Evolutionary conservation across 192 early-diverging fungal genomes (phyloP), one percentile per base, ranked within the genome.

Genomic region (Radiomyces spectabilis): DNA sequence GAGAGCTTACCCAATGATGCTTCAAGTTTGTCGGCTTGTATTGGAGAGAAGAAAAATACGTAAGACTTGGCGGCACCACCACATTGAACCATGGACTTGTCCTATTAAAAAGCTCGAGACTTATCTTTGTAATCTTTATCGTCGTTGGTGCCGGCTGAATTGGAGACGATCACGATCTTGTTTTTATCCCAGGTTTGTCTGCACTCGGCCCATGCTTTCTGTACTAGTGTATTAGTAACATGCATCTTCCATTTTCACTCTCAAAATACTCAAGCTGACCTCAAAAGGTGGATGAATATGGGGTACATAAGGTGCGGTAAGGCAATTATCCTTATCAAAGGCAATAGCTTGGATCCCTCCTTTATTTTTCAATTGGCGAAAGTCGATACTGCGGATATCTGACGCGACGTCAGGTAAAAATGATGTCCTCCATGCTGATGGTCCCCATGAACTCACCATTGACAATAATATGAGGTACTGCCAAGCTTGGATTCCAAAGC

Each of bases 241-340:
- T 4, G 25, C 5, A 22, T 22, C 10, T 8, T 26, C 8, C 8
- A 44, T 16, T 51, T 8, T 31, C 5, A 38, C 9, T 19, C 2
- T 27, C 21, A 5, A 25, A 13, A 41, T 5, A 2, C 19, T 27
- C 34, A 40, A 47, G 29, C 40, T 32, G 67, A 82, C 72, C 39
- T 73, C 37, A 65, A 94, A 92, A 0, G 81, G 76, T 2, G 84
- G 77, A 63, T 95, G 71, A 5, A 94, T 69, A 0, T 76, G 41
- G 29, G 74, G 53, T 18, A 68, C 69, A 55, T 95, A 98, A 3
- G 95, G 95, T 15, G 78, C 76, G 0, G 95, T 93, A 7, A 98
- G 63, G 24, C 92, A 94, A 76, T 98, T 98, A 66, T 98, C 95
- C 71, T 98, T 98, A 68, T 98, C 95, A 67, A 95, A 98, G 3